A percentile compares a stretch with the other conserved stretches of the same genome.
phyloP scores from a whole-genome alignment of 331 rosid genomes.

The Quercus tomentella region DNA sequence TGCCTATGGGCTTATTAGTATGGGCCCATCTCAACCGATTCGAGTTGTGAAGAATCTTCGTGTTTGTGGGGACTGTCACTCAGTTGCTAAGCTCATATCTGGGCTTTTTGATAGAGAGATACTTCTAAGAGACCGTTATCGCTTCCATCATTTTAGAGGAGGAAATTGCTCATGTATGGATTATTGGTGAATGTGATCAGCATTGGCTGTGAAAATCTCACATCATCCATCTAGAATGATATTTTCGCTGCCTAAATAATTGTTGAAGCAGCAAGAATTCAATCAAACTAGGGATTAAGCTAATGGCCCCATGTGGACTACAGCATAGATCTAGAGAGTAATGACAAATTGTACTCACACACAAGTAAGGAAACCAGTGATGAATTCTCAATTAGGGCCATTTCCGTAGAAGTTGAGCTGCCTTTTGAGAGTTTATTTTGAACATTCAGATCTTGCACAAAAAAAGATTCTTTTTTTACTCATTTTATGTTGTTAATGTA shows the following conservation, averaged over 20 bases:
- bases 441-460: no score
- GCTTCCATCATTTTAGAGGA: constrained; percentile 58
- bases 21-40: constrained; percentile 46
- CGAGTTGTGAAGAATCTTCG: constrained; percentile 66
- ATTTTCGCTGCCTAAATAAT: not conserved
- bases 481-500: no score
- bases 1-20: constrained; percentile 52
- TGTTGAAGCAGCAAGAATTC: not conserved
- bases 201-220: not conserved
- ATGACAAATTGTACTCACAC: not conserved
- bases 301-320: not conserved
- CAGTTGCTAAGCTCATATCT: constrained; percentile 58
- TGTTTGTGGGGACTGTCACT: constrained; percentile 47
- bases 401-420: not conserved
- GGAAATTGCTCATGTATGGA: constrained; percentile 61
- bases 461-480: no score
- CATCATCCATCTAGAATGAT: not conserved
- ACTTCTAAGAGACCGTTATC: constrained; percentile 55
- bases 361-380: not conserved
- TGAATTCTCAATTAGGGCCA: not conserved
- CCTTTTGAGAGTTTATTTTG: not conserved
- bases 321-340: not conserved
- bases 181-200: constrained; percentile 39
- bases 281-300: not conserved
- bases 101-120: constrained; percentile 45